A percentile compares a stretch with the other conserved stretches of the same genome.
These are phyloP conservation scores for Albugo laibachii DNA, from an alignment of 352 stramenopile species.

Conservation along the genomic window DNA sequence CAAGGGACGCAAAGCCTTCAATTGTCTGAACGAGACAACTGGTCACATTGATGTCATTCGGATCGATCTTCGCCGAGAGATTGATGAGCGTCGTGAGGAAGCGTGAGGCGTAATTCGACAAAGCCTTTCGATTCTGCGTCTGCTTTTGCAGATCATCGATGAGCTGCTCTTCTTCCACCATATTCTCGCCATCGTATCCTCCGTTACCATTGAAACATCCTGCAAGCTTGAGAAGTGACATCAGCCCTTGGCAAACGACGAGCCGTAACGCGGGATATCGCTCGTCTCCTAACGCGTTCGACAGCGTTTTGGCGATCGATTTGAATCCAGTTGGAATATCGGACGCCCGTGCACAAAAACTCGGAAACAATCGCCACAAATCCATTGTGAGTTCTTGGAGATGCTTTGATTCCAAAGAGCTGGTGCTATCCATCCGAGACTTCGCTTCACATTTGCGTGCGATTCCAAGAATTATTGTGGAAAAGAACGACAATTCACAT, in stretches of 20 bases:
- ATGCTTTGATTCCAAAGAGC: conserved; percentile 47
- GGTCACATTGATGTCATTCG: conserved; percentile 44
- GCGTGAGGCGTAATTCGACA: conserved; percentile 60
- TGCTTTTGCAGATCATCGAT: conserved; percentile 22
- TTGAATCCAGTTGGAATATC: conserved; percentile 71
- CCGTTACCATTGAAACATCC: conserved; percentile 20
- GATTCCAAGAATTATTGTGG: conserved; percentile 37
- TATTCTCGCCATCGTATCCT: conserved; percentile 21
- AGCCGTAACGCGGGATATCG: conserved; percentile 67
- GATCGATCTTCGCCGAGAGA: conserved; percentile 63
- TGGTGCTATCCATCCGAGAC: conserved; percentile 36
- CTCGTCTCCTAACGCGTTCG: conserved; percentile 74
- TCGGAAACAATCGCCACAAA: conserved; percentile 67
- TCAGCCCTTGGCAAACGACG: conserved; percentile 68
- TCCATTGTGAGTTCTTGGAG: conserved; percentile 60
- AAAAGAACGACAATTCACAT: conserved; percentile 56
- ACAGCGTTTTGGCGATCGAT: conserved; percentile 69
- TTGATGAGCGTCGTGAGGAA: conserved; percentile 72
- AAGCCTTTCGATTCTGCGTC: conserved; percentile 41
- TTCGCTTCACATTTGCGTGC: conserved; percentile 51
- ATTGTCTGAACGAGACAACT: conserved; percentile 63
- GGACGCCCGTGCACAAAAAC: conserved; percentile 40
- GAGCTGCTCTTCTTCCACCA: conserved; percentile 16
- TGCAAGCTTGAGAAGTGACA: conserved; percentile 56
- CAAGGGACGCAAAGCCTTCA: conserved; percentile 59